Evolutionary conservation across 805 yeast genomes (phyloP), one percentile per base, ranked within the genome.

Genomic region (Saccharomycopsis schoenii): DNA sequence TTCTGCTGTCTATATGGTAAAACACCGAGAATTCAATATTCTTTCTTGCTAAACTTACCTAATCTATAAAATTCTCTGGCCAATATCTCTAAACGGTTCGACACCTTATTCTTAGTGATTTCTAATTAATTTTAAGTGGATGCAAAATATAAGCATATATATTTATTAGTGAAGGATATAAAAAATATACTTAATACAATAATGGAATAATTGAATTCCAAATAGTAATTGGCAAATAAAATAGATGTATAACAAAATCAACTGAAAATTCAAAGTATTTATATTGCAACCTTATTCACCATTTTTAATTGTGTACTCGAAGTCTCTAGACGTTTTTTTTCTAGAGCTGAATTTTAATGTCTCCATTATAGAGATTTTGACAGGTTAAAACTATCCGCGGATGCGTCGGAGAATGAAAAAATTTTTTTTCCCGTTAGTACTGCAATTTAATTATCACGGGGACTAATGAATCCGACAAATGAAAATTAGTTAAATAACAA

Each of bases 241-340:
- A 24, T 4, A 12, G 34, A 21, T 24, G 14, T 47, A 47, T 6
- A 9, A 6, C 21, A 21, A 21, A 21, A 19, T 25, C 12, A 34
- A 47, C 52, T 47, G 52, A 47, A 47, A 47, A 47, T 24, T 47
- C 15, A 11, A 21, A 47, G n/a, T 47, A 47, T 47, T 47, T 47
- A 47, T 47, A 47, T 12, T 47, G 34, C 34, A 29, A 47, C 34
- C 52, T 47, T 21, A n/a, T 47, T 47, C 52, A 47, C 34, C 21
- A 47, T 21, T 47, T 47, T 21, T 21, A 43, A 24, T 47, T 47
- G 21, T 47, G 52, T 47, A 47, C 17, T 21, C 19, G 52, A 47
- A 47, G 34, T 47, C 52, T 47, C 52, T 14, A 47, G 52, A 47
- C 52, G 52, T 47, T 47, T 47, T 47, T 47, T 47, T 47, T 42